A percentile compares a stretch with the other conserved stretches of the same genome.
Conservation (phyloP, 768 basidiomycete species). For the Fomitopsis pulvina region DNA sequence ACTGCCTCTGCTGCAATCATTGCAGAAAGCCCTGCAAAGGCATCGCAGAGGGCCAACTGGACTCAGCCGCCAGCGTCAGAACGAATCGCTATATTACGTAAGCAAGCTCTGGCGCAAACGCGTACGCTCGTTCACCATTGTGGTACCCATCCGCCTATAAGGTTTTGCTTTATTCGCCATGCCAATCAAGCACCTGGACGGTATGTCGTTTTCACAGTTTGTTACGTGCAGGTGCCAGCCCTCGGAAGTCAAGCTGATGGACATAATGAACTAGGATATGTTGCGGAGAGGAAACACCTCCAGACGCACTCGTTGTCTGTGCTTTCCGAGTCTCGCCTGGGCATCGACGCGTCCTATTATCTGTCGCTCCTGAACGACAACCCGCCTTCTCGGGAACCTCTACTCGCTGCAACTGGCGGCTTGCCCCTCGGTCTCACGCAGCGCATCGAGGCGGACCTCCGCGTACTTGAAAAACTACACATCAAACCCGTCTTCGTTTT, state of each 20-base stretch:
- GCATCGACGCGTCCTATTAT: slow-evolving; percentile 94
- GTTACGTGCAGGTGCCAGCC: neutral
- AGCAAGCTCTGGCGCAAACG: neutral
- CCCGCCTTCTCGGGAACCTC: slow-evolving; percentile 77
- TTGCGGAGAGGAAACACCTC: slow-evolving; percentile 83
- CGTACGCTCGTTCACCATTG: neutral
- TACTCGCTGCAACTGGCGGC: slow-evolving; percentile 92
- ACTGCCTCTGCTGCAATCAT: too few species aligned
- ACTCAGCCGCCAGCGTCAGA: neutral
- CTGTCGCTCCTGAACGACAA: slow-evolving; percentile 71
- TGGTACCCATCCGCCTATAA: neutral
- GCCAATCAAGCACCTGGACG: slow-evolving; percentile 82
- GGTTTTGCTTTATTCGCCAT: slow-evolving; percentile 31
- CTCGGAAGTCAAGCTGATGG: slow-evolving; percentile 4
- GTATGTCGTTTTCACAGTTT: slow-evolving; percentile 35
- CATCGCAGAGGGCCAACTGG: neutral
- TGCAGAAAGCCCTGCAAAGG: neutral
- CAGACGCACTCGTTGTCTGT: slow-evolving; percentile 76
- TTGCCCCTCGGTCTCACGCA: slow-evolving; percentile 82
- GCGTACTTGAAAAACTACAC: slow-evolving; percentile 79
- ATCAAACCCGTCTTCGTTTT: slow-evolving; percentile 99
- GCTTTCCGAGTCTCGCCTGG: slow-evolving; percentile 87
- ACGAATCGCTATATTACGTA: neutral
- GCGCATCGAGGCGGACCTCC: slow-evolving; percentile 89
- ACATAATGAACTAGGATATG: slow-evolving; percentile 49